Conservation (phyloP, 768 basidiomycete genomes). For the Russula emetica region DNA sequence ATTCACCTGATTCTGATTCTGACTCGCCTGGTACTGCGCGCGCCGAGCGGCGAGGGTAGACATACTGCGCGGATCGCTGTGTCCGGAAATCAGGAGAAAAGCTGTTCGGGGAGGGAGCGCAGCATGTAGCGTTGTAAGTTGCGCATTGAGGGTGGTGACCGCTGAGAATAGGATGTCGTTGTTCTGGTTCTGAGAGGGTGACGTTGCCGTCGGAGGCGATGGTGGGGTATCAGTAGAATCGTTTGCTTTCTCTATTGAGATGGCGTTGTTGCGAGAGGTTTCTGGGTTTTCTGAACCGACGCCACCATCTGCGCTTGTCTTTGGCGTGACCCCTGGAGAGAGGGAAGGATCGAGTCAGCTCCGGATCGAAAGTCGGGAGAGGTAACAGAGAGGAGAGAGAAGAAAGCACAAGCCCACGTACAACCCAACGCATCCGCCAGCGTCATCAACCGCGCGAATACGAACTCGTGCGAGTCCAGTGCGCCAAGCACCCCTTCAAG, state of each 20-base stretch:
- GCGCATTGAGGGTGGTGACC: conserved; percentile 52
- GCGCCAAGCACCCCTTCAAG: conserved; percentile 61
- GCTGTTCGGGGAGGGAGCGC: conserved; percentile 77
- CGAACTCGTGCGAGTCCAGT: conserved; percentile 66
- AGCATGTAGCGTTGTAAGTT: conserved; percentile 57
- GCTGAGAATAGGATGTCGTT: conserved; percentile 8
- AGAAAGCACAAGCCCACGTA: conserved; percentile 39
- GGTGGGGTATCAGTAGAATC: not conserved
- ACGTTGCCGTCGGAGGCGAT: not conserved
- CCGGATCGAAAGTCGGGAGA: not conserved
- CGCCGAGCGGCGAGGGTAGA: conserved; percentile 41
- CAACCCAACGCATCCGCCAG: conserved; percentile 81
- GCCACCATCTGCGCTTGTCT: conserved; percentile 40
- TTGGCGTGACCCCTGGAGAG: conserved; percentile 58
- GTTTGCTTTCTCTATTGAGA: conserved; percentile 11
- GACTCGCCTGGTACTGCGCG: conserved; percentile 36
- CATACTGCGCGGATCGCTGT: conserved; percentile 84
- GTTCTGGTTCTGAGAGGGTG: not conserved
- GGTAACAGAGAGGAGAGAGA: not conserved
- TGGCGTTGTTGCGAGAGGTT: not conserved
- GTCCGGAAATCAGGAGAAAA: conserved; percentile 80
- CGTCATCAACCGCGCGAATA: conserved; percentile 79
- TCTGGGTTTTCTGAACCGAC: not conserved
- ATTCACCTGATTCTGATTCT: conserved; percentile 71
- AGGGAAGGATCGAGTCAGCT: not conserved